phyloP scores from a whole-genome alignment of 2,329 filamentous ascomycete species.

The Scedosporium apiospermum region DNA sequence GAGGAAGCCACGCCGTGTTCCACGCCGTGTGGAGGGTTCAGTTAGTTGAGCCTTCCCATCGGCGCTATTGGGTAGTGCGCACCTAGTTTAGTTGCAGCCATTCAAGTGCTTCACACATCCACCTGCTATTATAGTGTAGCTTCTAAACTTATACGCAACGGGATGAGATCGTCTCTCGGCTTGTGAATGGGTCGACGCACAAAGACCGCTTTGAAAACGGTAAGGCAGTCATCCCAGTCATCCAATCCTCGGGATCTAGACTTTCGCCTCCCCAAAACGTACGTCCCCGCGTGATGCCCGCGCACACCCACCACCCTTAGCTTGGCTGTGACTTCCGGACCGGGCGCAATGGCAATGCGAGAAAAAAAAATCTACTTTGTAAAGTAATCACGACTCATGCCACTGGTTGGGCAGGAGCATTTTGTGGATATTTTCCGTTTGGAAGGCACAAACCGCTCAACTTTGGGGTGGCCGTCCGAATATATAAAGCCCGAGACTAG shows the following conservation, averaged over 20 bases:
- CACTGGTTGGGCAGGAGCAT: neutral
- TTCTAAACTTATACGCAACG: neutral
- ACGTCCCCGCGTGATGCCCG: neutral
- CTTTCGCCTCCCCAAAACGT: neutral
- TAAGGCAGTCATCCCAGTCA: neutral
- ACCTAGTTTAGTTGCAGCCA: no score
- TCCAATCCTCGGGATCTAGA: neutral
- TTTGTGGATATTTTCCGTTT: neutral
- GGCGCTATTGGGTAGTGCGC: no score
- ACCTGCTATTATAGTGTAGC: no score
- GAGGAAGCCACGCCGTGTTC: no score
- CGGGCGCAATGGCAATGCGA: neutral
- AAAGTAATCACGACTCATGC: neutral
- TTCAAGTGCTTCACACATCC: no score
- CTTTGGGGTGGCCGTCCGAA: neutral
- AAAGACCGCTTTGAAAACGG: neutral
- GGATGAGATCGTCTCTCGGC: neutral
- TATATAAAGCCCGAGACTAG: slow-evolving; percentile 1
- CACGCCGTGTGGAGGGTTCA: no score
- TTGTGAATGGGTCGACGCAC: neutral
- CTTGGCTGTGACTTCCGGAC: neutral
- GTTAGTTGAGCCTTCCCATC: no score
- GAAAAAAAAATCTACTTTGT: neutral
- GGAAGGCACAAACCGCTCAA: neutral
- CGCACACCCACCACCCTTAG: neutral